A percentile compares a stretch with the other conserved stretches of the same genome.
These are phyloP conservation scores for Echium plantagineum DNA, from an alignment of 257 asterid genomes.

Conservation along the genomic window DNA sequence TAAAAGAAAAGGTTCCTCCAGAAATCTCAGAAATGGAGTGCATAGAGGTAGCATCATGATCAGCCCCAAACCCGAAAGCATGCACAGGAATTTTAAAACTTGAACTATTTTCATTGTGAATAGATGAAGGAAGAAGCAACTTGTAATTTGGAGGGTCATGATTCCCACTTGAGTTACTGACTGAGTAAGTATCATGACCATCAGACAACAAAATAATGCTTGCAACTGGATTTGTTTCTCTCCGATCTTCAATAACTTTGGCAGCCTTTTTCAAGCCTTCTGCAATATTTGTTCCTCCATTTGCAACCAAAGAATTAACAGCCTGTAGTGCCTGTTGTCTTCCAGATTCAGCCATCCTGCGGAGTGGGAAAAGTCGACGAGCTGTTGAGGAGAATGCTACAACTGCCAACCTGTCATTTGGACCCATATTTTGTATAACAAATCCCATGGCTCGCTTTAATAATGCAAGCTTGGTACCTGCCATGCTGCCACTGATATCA, in stretches of 20 bases:
- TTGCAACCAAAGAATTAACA: conserved; percentile 80
- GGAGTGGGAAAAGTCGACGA: conserved; percentile 81
- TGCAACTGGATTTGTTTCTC: conserved; percentile 68
- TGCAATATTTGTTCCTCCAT: conserved; percentile 22
- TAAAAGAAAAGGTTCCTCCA: conserved; percentile 95
- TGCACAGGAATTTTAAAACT: conserved; percentile 75
- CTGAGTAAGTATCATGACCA: conserved; percentile 92
- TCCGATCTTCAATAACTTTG: conserved; percentile 79
- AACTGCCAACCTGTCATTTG: conserved; percentile 82
- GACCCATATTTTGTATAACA: conserved; percentile 90
- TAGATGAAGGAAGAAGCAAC: conserved; percentile 64
- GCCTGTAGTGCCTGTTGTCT: conserved; percentile 82
- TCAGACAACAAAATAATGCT: conserved; percentile 86
- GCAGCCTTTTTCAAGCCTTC: conserved; percentile 13
- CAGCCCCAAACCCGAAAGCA: conserved; percentile 82
- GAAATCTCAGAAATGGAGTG: conserved; percentile 88
- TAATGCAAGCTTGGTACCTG: conserved; percentile 90
- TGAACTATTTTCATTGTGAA: conserved; percentile 38
- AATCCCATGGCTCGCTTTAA: conserved; percentile 98
- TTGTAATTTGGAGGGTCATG: conserved; percentile 41
- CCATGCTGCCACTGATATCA: conserved; percentile 40
- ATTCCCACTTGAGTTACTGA: conserved; percentile 18
- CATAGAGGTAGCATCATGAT: conserved; percentile 87
- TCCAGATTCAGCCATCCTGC: conserved; percentile 82
- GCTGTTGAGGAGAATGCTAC: conserved; percentile 95